Base-by-base conservation (phyloP, 2,329 filamentous ascomycete species). In the Cladophialophora immunda region DNA sequence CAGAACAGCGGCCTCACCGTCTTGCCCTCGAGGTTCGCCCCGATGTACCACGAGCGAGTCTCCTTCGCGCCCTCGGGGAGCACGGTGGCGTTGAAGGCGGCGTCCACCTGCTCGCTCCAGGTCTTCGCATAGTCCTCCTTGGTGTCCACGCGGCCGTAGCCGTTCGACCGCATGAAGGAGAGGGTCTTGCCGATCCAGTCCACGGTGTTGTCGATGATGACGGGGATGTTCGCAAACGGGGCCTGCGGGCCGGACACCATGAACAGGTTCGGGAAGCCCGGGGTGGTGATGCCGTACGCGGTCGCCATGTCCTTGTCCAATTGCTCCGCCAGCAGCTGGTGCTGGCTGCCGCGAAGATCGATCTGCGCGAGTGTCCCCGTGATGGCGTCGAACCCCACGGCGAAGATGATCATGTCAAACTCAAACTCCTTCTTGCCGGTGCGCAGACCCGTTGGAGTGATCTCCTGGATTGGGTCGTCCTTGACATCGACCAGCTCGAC, bases 1-100 rank as follows among this genome's bases (percentile, higher is more conserved):
- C 52, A 70, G 52, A 62, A 68, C 41, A 65, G 27, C 9, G 59
- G 52, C 17, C 54, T 30, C 19, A 60, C 22, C 15, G 50, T 54
- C 77, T 88, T 88, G 0, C 81, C 84, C 0, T 85, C 84, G 0
- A 86, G 78, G 32, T 78, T 86, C 0, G 81, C 83, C 1, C 87
- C 86, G 82, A 87, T 85, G 68, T 86, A 87, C n/a, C 83, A 87
- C 3, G 80, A 84, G 13, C 74, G 76, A 0, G 81, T 62, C 8
- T 65, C 32, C 47, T 58, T 65, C 5, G 68, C 68, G 5, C 58
- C 81, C 0, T 78, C 83, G 0, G 84, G 83, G 61, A 88, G 80
- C 3, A 89, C 76, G 4, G 79, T 81, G 15, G 45, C 71, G 68
- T 85, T 75, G 52, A 80, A 83, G 0, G 85, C 56, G 0, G 81